These are phyloP conservation scores for Phytopythium kandeliae DNA, from an alignment of 352 stramenopile species.

Conservation along the genomic window DNA sequence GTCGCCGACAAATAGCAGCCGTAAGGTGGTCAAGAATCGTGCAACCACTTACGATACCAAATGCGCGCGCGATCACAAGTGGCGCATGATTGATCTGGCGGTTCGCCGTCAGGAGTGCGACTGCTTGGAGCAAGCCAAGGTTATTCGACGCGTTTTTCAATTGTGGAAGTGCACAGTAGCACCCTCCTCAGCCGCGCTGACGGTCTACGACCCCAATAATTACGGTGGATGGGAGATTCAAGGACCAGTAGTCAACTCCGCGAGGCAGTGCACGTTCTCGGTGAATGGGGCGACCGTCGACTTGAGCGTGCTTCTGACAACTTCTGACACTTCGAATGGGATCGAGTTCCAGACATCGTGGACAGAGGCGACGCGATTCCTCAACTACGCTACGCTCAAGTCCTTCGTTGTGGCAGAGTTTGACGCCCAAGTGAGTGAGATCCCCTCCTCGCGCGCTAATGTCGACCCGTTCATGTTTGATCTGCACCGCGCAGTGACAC, in stretches of 20 bases:
- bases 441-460: conserved; percentile 16
- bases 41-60: conserved; percentile 67
- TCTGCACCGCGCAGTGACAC: conserved; percentile 78
- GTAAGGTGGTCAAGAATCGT: conserved; percentile 39
- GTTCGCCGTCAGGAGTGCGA: conserved; percentile 91
- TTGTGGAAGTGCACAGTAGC: conserved; percentile 91
- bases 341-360: conserved; percentile 67
- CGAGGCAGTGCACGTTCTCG: conserved; percentile 52
- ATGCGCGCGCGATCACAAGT: conserved; percentile 94
- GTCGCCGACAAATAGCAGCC: conserved; percentile 6
- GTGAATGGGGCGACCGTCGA: conserved; percentile 14
- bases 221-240: conserved; percentile 45
- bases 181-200: conserved; percentile 16
- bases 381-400: conserved; percentile 78
- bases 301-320: conserved; percentile 21
- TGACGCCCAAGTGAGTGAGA: conserved; percentile 15
- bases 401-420: conserved; percentile 38
- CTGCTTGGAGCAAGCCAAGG: conserved; percentile 83
- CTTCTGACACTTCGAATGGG: conserved; percentile 18
- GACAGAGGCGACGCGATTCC: conserved; percentile 51
- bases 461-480: conserved; percentile 93
- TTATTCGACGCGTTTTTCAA: conserved; percentile 87
- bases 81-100: conserved; percentile 81
- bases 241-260: conserved; percentile 33
- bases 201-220: conserved; percentile 29